These are phyloP conservation scores for Chlamydomonas applanata DNA, from an alignment of 139 green algal species.

Conservation along the genomic window DNA sequence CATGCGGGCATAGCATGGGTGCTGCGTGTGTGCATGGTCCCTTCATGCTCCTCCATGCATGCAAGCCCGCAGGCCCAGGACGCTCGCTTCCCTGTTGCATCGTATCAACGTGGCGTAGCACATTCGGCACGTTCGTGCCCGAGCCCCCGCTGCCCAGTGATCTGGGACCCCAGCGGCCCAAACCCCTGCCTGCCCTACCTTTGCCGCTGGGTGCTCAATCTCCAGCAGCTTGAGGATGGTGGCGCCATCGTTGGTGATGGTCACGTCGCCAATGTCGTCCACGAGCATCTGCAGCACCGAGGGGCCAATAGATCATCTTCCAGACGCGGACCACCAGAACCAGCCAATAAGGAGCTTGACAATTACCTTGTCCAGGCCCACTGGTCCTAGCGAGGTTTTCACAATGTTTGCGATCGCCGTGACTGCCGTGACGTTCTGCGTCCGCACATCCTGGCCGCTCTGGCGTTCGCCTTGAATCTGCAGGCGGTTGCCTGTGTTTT, in stretches of 20 bases:
- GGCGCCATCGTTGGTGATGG: conserved; percentile 99
- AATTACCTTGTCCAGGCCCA: conserved; percentile 96
- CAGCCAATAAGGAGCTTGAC: too few species aligned
- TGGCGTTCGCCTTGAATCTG: conserved; percentile 81
- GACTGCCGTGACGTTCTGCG: conserved; percentile 93
- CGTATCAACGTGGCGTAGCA: not conserved
- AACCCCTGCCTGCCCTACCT: conserved; percentile 57
- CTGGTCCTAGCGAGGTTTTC: conserved; percentile 92
- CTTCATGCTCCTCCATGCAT: not conserved
- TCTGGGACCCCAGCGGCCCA: too few species aligned
- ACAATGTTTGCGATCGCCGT: conserved; percentile 96
- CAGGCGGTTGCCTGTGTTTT: conserved; percentile 14
- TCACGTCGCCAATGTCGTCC: conserved; percentile 99
- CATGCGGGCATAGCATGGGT: not conserved
- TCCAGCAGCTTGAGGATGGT: conserved; percentile 98
- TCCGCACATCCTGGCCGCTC: conserved; percentile 90
- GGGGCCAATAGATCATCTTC: too few species aligned
- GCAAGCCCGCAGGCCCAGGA: not conserved
- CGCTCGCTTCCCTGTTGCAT: too few species aligned
- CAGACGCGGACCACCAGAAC: too few species aligned
- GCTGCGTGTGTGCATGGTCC: not conserved
- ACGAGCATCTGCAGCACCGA: conserved; percentile 91
- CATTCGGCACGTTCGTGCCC: too few species aligned
- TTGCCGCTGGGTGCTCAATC: conserved; percentile 97
- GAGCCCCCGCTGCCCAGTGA: too few species aligned